phyloP scores from a whole-genome alignment of 1,284 basidiomycete genomes.

The Trichosporon coremiiforme region DNA sequence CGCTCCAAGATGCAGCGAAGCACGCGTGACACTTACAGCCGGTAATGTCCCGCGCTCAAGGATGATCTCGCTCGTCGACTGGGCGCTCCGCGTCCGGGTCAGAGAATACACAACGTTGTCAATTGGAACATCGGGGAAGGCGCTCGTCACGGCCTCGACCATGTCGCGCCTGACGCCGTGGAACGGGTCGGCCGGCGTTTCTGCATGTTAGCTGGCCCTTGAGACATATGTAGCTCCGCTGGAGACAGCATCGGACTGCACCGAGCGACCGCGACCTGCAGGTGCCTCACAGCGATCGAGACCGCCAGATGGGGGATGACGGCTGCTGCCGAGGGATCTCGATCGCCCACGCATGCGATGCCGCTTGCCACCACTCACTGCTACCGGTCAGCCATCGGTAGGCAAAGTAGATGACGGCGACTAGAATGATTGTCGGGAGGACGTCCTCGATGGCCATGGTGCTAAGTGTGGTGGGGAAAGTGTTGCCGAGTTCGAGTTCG shows the following conservation, averaged over 20 bases:
- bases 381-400: conserved; percentile 44
- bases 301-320: neutral
- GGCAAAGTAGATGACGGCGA: conserved; percentile 45
- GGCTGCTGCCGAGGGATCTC: neutral
- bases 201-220: conserved; percentile 20
- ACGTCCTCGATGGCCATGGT: conserved; percentile 48
- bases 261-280: neutral
- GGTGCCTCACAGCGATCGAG: neutral
- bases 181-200: conserved; percentile 34
- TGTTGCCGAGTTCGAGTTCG: conserved; percentile 4
- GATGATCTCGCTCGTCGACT: conserved; percentile 54
- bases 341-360: neutral
- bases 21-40: conserved; percentile 38
- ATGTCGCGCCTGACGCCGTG: conserved; percentile 47
- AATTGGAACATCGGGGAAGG: conserved; percentile 54
- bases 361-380: conserved; percentile 33
- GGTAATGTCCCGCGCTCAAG: conserved; percentile 51
- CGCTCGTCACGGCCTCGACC: conserved; percentile 54
- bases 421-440: conserved; percentile 47
- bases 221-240: neutral
- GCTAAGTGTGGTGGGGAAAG: conserved; percentile 14
- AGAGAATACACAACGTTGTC: conserved; percentile 53
- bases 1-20: neutral
- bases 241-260: neutral
- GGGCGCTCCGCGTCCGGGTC: conserved; percentile 51